A percentile compares a stretch with the other conserved stretches of the same genome.
Conservation (phyloP, 768 basidiomycete species). For the Zangia roseola region DNA sequence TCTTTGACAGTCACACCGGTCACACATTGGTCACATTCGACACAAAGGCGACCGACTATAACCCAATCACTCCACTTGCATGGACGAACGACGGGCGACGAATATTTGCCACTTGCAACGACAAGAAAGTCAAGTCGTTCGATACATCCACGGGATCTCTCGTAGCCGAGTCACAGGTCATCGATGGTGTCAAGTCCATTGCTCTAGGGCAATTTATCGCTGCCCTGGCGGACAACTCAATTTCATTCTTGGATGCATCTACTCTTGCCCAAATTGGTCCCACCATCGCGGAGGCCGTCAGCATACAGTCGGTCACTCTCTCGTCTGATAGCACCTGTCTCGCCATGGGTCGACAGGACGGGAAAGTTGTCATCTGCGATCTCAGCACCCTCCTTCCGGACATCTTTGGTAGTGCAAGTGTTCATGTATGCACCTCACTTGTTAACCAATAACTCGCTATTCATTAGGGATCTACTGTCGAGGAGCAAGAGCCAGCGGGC, state of each 20-base stretch:
- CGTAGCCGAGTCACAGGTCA: background rate
- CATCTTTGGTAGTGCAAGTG: too few relatives aligned
- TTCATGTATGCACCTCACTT: too few relatives aligned
- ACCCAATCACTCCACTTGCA: too few relatives aligned
- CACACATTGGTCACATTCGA: background rate
- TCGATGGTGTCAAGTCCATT: too few relatives aligned
- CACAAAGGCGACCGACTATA: background rate
- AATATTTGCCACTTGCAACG: background rate
- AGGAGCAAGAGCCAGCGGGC: too few relatives aligned
- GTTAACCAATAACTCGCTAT: too few relatives aligned
- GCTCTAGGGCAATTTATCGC: background rate
- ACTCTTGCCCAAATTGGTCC: background rate
- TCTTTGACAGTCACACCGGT: constrained; percentile 1
- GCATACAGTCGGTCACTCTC: background rate
- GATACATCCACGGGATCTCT: background rate
- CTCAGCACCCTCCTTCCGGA: constrained; percentile 7
- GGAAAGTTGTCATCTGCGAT: background rate
- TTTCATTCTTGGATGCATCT: constrained; percentile 1
- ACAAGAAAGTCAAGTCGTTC: background rate
- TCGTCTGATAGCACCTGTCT: background rate
- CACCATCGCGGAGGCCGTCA: background rate
- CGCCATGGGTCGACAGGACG: background rate
- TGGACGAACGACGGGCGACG: too few relatives aligned
- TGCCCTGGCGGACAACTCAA: background rate
- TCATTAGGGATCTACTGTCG: too few relatives aligned